Evolutionary conservation across 768 basidiomycete genomes (phyloP).

Genomic region (Trametes coccinea): DNA sequence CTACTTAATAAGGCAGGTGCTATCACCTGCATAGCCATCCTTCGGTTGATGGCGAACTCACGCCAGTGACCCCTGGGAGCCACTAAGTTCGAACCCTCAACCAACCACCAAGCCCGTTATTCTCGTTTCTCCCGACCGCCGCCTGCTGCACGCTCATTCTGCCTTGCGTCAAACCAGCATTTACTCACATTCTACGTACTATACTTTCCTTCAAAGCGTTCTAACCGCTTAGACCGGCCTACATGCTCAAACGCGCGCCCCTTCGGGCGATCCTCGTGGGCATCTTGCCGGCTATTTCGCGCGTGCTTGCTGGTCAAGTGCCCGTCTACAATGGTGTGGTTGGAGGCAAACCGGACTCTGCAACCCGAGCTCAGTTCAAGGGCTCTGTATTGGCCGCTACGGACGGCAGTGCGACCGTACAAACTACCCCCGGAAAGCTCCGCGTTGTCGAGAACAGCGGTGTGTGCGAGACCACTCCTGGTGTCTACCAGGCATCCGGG

Average conservation of each 20-base stretch:
- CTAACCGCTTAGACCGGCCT: background rate
- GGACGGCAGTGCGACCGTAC: background rate
- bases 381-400: conserved; percentile 14
- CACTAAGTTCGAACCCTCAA: conserved; percentile 3
- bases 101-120: background rate
- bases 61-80: background rate
- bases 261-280: conserved; percentile 12
- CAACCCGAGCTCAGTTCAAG: conserved; percentile 7
- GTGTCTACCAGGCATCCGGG: conserved; percentile 61
- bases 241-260: conserved; percentile 22
- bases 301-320: conserved; percentile 41
- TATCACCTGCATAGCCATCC: conserved; percentile 16
- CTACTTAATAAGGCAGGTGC: background rate
- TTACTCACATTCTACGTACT: background rate
- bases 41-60: conserved; percentile 3
- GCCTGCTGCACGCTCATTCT: too few relatives aligned
- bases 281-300: conserved; percentile 19
- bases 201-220: background rate
- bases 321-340: conserved; percentile 51
- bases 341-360: conserved; percentile 43
- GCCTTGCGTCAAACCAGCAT: too few relatives aligned
- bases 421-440: conserved; percentile 46
- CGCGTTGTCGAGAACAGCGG: conserved; percentile 62
- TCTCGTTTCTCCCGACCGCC: background rate
- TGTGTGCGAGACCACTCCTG: conserved; percentile 64